Percentiles rank a stretch among this genome's conserved stretches.
phyloP scores from a whole-genome alignment of 1,284 basidiomycete genomes.

The Fomitiporia mediterranea region DNA sequence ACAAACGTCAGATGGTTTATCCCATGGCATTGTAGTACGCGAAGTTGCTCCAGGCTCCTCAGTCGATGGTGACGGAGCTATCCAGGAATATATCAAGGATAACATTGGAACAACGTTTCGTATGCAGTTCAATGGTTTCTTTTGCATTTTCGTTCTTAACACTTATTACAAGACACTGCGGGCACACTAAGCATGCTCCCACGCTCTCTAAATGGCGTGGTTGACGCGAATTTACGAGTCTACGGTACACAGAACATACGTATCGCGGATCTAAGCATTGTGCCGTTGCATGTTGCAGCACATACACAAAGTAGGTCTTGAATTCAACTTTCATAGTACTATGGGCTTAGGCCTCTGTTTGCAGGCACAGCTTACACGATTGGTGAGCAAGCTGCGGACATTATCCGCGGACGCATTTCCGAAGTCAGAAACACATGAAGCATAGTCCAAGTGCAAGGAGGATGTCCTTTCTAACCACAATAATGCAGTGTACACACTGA shows the following conservation, averaged over 20 bases:
- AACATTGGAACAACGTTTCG: slow-evolving; percentile 13
- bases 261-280: slow-evolving; percentile 37
- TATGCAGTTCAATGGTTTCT: not conserved
- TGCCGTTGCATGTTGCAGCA: slow-evolving; percentile 31
- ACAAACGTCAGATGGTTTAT: no score
- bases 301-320: slow-evolving; percentile 18
- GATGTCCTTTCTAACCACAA: no score
- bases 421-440: no score
- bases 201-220: slow-evolving; percentile 41
- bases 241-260: slow-evolving; percentile 46
- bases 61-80: not conserved
- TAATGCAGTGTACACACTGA: no score
- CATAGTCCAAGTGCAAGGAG: no score
- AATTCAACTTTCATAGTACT: not conserved
- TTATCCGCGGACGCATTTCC: not conserved
- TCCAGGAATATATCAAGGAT: slow-evolving; percentile 14
- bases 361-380: not conserved
- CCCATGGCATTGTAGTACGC: not conserved
- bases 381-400: slow-evolving; percentile 5
- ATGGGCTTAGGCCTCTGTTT: not conserved
- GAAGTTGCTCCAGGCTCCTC: slow-evolving; percentile 9
- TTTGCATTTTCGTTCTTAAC: not conserved
- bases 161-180: not conserved
- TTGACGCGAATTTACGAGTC: slow-evolving; percentile 41
- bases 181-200: slow-evolving; percentile 46